Evolutionary conservation across 2,329 filamentous ascomycete genomes (phyloP).

Genomic region (Cercospora sp.): DNA sequence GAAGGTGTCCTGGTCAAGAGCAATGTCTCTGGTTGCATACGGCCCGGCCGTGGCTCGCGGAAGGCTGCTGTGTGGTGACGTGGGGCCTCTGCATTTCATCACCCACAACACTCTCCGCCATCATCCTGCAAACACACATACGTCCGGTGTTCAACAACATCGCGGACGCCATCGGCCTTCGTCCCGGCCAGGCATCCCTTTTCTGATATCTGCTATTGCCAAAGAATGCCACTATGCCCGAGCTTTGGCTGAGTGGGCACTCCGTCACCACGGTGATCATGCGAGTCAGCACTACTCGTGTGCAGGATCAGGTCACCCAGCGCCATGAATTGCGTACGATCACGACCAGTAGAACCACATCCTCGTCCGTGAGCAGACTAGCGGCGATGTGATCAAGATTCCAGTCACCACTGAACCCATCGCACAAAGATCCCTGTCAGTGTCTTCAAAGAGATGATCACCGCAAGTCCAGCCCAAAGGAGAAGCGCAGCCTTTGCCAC

Average conservation of each 20-base stretch:
- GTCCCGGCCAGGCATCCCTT: neutral
- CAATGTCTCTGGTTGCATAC: constrained; percentile 2
- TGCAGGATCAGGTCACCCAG: neutral
- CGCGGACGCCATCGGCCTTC: neutral
- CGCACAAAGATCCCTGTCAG: neutral
- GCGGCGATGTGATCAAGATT: neutral
- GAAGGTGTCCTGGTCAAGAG: neutral
- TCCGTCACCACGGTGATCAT: neutral
- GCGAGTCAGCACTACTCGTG: constrained; percentile 2
- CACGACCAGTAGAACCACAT: neutral
- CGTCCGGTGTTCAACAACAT: neutral
- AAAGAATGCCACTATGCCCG: neutral
- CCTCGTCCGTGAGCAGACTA: neutral
- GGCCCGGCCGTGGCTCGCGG: neutral
- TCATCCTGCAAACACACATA: neutral
- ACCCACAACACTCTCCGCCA: neutral
- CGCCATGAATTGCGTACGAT: neutral
- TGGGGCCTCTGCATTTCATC: neutral
- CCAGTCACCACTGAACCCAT: neutral
- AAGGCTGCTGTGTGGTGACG: constrained; percentile 4
- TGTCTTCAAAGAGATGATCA: neutral
- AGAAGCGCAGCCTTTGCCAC: constrained; percentile 3
- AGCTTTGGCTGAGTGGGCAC: neutral
- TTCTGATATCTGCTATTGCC: neutral
- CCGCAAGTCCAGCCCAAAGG: neutral